Evolutionary conservation across 2,329 filamentous ascomycete genomes (phyloP), one percentile per base, ranked within the genome.

Genomic region (Cadophora sp.): DNA sequence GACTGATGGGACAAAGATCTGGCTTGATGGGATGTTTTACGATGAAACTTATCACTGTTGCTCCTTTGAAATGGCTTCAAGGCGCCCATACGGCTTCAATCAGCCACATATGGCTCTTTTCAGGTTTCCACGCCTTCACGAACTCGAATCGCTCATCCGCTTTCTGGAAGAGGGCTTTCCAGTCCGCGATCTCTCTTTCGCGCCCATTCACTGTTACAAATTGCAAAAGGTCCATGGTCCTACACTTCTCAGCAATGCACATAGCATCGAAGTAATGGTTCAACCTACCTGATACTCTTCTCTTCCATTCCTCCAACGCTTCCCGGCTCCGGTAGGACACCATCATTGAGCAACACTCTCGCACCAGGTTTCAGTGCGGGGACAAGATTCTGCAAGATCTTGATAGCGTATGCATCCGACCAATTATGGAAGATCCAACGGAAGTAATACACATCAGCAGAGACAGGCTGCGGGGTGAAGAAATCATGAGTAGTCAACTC

Each of bases 191-290:
- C 0, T 80, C 78, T 24, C 84, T 78, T 76, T 86, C 84, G 70
- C 81, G 80, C 2, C 79, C 79, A 69, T 84, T 86, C 60, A 84
- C 83, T 6, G 85, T 72, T 3, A 81, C 80, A 80, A 85, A 82
- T 80, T 87, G 81, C 56, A 82, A 77, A 69, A 87, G 65, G 73
- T 87, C 85, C 14, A 81, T 84, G 65, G 74, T 86, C 83, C 27
- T 81, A 27, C 84, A 5, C 31, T 31, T 19, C 19, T 56, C 14
- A 22, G 53, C 26, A 14, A 31, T n/a, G 11, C 14, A 19, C 14
- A 48, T 14, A 27, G 3, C 3, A 9, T 31, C 31, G 11, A 9
- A 19, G 11, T 7, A 14, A 27, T 1, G 34, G 1, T n/a, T 29
- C n/a, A 9, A 37, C 64, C 68, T 79, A 78, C 74, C 79, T 78